Conservation (phyloP, 208 protist genomes). For the Crithidia sp. region DNA sequence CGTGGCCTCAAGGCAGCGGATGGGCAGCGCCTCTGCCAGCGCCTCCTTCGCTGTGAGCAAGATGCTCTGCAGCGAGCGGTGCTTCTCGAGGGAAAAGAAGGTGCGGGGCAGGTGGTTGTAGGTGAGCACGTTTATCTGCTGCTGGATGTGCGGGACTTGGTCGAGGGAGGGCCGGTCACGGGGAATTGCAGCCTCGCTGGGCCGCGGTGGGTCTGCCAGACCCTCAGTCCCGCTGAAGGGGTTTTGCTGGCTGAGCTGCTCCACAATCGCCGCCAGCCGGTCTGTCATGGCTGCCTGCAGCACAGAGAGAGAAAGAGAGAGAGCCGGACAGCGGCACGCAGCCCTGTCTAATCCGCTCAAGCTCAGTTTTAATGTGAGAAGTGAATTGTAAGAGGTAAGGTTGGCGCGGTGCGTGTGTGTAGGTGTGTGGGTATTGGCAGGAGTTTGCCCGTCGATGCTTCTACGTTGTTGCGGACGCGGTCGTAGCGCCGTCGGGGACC, state of each 20-base stretch:
- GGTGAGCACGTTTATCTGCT: conserved; percentile 67
- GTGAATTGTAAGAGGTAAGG: too few relatives aligned
- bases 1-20: conserved; percentile 92
- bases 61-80: conserved; percentile 86
- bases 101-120: conserved; percentile 93
- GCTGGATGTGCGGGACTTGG: conserved; percentile 75
- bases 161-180: conserved; percentile 48
- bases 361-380: too few relatives aligned
- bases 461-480: too few relatives aligned
- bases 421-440: too few relatives aligned
- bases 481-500: too few relatives aligned
- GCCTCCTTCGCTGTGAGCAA: conserved; percentile 83
- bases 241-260: conserved; percentile 69
- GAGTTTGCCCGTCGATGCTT: too few relatives aligned
- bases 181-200: conserved; percentile 62
- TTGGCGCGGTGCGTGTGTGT: too few relatives aligned
- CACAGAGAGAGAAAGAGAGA: conserved; percentile 13
- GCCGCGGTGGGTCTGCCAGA: conserved; percentile 73
- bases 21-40: conserved; percentile 85
- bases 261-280: conserved; percentile 45
- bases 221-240: conserved; percentile 61
- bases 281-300: conserved; percentile 14
- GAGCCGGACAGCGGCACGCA: neutral
- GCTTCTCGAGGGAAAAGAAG: conserved; percentile 92
- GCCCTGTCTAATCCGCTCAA: too few relatives aligned